Evolutionary conservation across 2,329 filamentous ascomycete species (phyloP).

Genomic region (Fragosphaeria purpurea): DNA sequence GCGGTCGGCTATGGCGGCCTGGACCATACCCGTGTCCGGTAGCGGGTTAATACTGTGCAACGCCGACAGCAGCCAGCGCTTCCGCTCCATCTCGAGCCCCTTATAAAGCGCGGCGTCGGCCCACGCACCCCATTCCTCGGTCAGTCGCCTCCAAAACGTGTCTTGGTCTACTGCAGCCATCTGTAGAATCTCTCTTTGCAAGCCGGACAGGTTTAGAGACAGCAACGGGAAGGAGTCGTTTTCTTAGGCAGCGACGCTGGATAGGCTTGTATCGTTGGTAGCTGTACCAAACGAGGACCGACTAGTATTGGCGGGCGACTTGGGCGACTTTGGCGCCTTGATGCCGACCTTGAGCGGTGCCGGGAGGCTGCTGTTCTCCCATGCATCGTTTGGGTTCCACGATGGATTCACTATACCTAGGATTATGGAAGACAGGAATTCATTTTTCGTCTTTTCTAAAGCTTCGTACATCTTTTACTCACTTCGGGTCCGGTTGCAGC

Average conservation of each 20-base stretch:
- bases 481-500: no score
- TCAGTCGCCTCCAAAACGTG: conserved; percentile 44
- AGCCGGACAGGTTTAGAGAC: conserved; percentile 24
- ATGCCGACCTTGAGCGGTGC: not conserved
- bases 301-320: not conserved
- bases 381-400: conserved; percentile 1
- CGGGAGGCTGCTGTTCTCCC: conserved; percentile 3
- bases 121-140: conserved; percentile 40
- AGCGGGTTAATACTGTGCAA: conserved; percentile 37
- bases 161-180: conserved; percentile 45
- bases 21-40: conserved; percentile 9
- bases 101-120: conserved; percentile 39
- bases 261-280: not conserved
- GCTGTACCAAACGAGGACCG: not conserved
- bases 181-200: conserved; percentile 43
- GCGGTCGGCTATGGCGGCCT: conserved; percentile 5
- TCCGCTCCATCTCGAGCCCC: conserved; percentile 35
- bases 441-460: no score
- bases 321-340: not conserved
- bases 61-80: conserved; percentile 25
- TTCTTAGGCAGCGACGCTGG: not conserved
- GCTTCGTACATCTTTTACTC: no score
- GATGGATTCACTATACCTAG: not conserved
- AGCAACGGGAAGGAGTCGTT: conserved; percentile 12
- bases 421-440: no score